Base-by-base conservation (phyloP, 208 protist genomes). In the Leishmania tarentolae region DNA sequence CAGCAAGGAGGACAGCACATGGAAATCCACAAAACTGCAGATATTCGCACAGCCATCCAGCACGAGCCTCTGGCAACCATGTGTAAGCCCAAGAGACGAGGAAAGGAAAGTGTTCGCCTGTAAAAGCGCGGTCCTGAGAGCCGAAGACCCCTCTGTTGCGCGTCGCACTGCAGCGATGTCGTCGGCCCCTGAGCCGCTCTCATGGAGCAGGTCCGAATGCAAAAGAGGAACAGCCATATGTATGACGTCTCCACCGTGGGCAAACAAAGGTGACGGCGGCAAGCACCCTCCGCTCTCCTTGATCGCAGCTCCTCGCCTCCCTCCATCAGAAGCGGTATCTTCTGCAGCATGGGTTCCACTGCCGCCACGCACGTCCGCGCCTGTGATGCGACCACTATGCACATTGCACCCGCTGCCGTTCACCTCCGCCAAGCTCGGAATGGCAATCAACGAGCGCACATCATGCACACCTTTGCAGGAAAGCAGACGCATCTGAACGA, bases 1-100 rank as follows among this genome's bases (percentile, higher is more conserved):
- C 46, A 76, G 13, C 40, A 82, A 59, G 40, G 44, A 71, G 0
- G 78, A 44, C 0, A 82, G 78, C 19, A 46, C 9, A 44, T 57
- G 57, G 17, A 82, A 19, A 11, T 71, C 70, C 1, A 35, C 53
- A 21, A 76, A 59, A 31, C 78, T 72, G 21, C 46, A 24, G 35
- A 82, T 57, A 24, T 82, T 82, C 78, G n/a, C 78, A 31, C 78
- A 82, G 70, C 78, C 78, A 59, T 82, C 78, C 52, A 82, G 40
- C n/a, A 76, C 70, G 5, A 82, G n/a, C 8, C 56, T 57, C 31
- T 63, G 78, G 1, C 76, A 72, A 15, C 40, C 35, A 31, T 40
- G 21, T 3, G 21, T 17, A n/a, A 31, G 61, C 61, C 28, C n/a
- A 37, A n/a, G 61, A 19, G 31, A 11, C 15, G 2, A 66, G 19